Percentiles rank a stretch among this genome's conserved stretches.
phyloP scores from a whole-genome alignment of 1,284 basidiomycete genomes.

The Macrocystidia cucumis region DNA sequence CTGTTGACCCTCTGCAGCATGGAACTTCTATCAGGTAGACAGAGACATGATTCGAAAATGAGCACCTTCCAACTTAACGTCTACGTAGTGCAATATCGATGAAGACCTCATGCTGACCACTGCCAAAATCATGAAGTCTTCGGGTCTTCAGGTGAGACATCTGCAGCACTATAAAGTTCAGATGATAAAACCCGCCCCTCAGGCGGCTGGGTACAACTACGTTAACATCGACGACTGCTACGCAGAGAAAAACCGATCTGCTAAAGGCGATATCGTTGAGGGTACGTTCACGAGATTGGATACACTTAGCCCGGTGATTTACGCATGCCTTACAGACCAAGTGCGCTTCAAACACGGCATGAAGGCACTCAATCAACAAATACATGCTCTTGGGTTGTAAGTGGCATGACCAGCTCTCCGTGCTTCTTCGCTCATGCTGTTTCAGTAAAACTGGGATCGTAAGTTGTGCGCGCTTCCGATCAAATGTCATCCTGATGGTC shows the following conservation, averaged over 20 bases:
- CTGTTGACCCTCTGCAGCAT: not conserved
- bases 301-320: not conserved
- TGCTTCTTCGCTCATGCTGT: not conserved
- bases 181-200: not conserved
- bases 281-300: conserved; percentile 12
- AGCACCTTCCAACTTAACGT: too few relatives aligned
- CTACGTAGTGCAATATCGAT: conserved; percentile 36
- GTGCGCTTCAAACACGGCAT: conserved; percentile 34
- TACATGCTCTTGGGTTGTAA: conserved; percentile 40
- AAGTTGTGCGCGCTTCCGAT: not conserved
- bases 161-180: not conserved
- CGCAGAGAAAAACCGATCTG: conserved; percentile 35
- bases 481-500: conserved; percentile 1
- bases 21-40: conserved; percentile 1
- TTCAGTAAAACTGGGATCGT: not conserved
- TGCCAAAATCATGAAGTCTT: conserved; percentile 31
- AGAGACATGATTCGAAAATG: too few relatives aligned
- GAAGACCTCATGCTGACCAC: conserved; percentile 34
- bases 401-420: conserved; percentile 11
- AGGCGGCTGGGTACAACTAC: conserved; percentile 42
- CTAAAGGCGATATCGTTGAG: conserved; percentile 35
- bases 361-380: conserved; percentile 33
- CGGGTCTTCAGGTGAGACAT: conserved; percentile 28
- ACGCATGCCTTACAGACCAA: conserved; percentile 16
- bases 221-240: conserved; percentile 51